Base-by-base conservation (phyloP, 1,284 basidiomycete genomes). In the Trichosporon inkin region DNA sequence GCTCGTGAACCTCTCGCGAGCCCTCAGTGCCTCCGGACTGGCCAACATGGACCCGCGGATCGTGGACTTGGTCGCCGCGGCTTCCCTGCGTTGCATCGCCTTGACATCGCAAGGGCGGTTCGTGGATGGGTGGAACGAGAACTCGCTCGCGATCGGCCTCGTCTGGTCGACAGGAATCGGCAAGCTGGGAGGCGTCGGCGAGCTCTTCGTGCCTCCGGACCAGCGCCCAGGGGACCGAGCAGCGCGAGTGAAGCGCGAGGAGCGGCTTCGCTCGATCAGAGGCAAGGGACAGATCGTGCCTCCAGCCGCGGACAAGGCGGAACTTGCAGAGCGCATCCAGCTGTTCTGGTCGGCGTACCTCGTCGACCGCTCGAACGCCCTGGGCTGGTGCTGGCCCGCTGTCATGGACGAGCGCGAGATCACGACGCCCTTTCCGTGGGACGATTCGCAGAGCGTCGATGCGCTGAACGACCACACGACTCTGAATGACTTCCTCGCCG, bases 291-390 rank as follows among this genome's bases (percentile, higher is more conserved):
- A 63, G 20, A 61, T 74, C 6, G 60, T 67, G 14, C 60, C 66
- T 6, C 65, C 68, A 10, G 65, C 71, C 0, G 24, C 40, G 13
- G 62, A 58, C 38, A 35, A 53, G 2, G 47, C 62, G 4, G 72
- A 78, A 41, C 55, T 68, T 8, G 72, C 61, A 4, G 69, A 72
- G 24, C 62, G 75, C 19, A 70, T 75, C 40, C 62, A 69, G 16
- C 59, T 76, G 4, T 78, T 79, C 66, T 78, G 76, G 76, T 56
- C 62, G 11, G 63, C 70, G 3, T 76, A 71, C 64, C 38, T 68
- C 7, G 16, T 47, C 20, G 73, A 75, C 39, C 52, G 53, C 24
- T 6, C 17, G 14, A 56, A 53, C 39, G 56, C 32, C 1, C 16
- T 61, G 57, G 69, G 66, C 1, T 55, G 37, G 62, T 32, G 44